Base-by-base conservation (phyloP, 148 eudicot species). In the Persicaria maculosa region DNA sequence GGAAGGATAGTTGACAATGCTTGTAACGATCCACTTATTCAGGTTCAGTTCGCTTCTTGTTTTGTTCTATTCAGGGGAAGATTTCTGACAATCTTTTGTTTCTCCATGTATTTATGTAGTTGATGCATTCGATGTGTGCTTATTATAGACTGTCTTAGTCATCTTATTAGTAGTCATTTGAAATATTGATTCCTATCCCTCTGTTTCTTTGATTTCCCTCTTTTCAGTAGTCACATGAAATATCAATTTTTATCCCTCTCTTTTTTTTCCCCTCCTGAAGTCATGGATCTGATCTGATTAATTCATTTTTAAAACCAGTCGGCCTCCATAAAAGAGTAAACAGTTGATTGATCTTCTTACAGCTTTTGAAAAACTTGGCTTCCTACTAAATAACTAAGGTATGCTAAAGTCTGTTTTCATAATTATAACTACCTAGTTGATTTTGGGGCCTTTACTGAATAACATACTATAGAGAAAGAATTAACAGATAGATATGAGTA, bases 1-100 rank as follows among this genome's bases (percentile, higher is more conserved):
- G 98, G 99, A 71, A 85, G 99, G 77, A 82, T 89, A 62, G 82
- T 95, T 74, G 97, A 95, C 67, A 78, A 77, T 76, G 90, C 99
- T 20, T 95, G 97, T 75, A 83, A 89, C 77, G 94, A 95, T 86
- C 90, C 93, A 76, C 83, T 95, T 73, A 89, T 95, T 74, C 99
- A 95, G 94, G 99, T 95, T 54, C 57, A 31, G 55, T 50, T 61
- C 72, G 22, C 17, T 9, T 67, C 25, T 44, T 68, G 4, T 68
- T 45, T 22, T 59, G 40, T 59, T 40, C 15, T 65, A 57, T 65
- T 6, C 70, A 65, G 15, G 1, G 17, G 40, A 64, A 64, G 46
- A 36, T 36, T 65, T n/a, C 43, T 1, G 19, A 65, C 46, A 8
- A 48, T 31, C 40, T 48, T 65, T 40, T 15, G 68, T 14, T 65